phyloP scores from a whole-genome alignment of 768 basidiomycete species.

The Russula abietina region DNA sequence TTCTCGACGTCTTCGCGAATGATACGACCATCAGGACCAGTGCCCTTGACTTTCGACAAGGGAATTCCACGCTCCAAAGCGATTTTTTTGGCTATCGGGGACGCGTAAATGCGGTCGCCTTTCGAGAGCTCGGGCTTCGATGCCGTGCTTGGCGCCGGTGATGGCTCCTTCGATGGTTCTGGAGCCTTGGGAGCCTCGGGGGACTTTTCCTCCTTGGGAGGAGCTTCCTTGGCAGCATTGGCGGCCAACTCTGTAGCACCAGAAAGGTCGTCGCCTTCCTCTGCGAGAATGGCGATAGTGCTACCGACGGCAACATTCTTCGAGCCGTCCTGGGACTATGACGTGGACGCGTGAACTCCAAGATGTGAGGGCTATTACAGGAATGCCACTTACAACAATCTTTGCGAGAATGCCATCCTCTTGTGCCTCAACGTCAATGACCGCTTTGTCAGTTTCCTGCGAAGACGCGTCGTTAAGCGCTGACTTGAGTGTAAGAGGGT shows the following conservation, averaged over 20 bases:
- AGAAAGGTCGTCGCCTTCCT: constrained; percentile 93
- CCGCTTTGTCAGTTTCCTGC: constrained; percentile 99
- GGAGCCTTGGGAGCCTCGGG: constrained; percentile 42
- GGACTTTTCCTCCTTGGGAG: constrained; percentile 33
- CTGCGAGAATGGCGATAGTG: constrained; percentile 85
- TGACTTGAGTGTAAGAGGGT: constrained; percentile 17
- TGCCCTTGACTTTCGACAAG: constrained; percentile 81
- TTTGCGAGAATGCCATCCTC: constrained; percentile 96
- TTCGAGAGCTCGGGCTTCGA: constrained; percentile 51
- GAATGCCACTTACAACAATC: constrained; percentile 68
- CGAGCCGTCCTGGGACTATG: constrained; percentile 71
- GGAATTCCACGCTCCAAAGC: constrained; percentile 93
- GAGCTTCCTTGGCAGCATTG: constrained; percentile 47
- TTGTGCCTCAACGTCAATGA: constrained; percentile 98
- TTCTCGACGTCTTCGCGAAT: constrained; percentile 92
- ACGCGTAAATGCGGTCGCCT: constrained; percentile 87
- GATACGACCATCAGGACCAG: constrained; percentile 92
- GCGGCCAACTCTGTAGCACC: constrained; percentile 69
- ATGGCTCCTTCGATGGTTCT: constrained; percentile 32
- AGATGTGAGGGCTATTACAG: background rate
- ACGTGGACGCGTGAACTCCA: background rate
- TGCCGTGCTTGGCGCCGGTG: constrained; percentile 33
- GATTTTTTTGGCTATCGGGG: constrained; percentile 94
- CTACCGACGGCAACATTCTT: constrained; percentile 86
- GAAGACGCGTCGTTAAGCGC: constrained; percentile 13